Base-by-base conservation (phyloP, 306 rosid species). In the Quercus berberidifolia region DNA sequence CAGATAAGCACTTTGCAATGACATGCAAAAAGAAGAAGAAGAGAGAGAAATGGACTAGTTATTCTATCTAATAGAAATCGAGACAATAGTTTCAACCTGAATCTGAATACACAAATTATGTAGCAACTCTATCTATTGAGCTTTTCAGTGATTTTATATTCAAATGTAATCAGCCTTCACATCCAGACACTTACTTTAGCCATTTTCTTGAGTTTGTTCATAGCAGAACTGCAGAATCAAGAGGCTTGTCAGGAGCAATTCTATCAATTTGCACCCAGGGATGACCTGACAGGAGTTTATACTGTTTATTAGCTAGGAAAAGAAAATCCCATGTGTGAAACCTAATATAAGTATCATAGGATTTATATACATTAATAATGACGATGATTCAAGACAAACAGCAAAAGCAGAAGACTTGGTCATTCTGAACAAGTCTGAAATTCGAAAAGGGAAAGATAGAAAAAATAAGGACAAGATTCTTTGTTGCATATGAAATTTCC, bases 201-300 rank as follows among this genome's bases (percentile, higher is more conserved):
- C 97, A 95, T 93, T 89, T 94, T 94, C 85, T 94, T 94, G 82
- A 94, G 96, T 87, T 86, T 92, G 88, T 94, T 94, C 97, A 95
- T 93, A 5, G 99, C 98, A 74, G 99, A 95, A 95, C 94, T 0
- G 98, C 99, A 21, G 97, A 95, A 83, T 93, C 98, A 78, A 93
- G 98, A 75, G 97, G 93, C 83, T 78, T 90, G 74, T 93, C 99
- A 7, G 94, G 99, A 85, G 97, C 99, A 73, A 90, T 93, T 78
- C 99, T 98, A 63, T 93, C 98, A 80, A 95, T 92, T 89, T 95
- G 98, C 79, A 95, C 91, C 99, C 99, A 95, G 63, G 99, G 97
- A 82, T 95, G 96, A 76, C 98, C 99, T 93, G 84, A 20, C 80
- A 91, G 69, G 79, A 76, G 73, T 70, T 71, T 59, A 43, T 75